These are phyloP conservation scores for Durotheca rogersii DNA, from an alignment of 495 filamentous ascomycete genomes.

Conservation along the genomic window DNA sequence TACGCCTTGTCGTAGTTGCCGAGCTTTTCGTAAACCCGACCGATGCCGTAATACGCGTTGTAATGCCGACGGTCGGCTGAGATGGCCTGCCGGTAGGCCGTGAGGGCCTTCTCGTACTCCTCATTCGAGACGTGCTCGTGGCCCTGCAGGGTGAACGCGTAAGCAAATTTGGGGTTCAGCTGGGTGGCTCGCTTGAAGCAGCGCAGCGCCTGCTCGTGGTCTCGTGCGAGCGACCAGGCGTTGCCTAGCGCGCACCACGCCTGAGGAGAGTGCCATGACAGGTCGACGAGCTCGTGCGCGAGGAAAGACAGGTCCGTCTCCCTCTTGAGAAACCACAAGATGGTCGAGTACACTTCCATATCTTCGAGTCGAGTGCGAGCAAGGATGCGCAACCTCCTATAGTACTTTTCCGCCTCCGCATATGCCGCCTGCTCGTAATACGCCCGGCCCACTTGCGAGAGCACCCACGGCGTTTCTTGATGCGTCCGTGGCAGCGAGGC, in stretches of 20 bases:
- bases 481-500: slow-evolving; percentile 68
- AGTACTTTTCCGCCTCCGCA: slow-evolving; percentile 79
- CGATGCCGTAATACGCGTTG: slow-evolving; percentile 96
- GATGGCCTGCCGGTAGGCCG: slow-evolving; percentile 79
- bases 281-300: slow-evolving; percentile 82
- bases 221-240: slow-evolving; percentile 89
- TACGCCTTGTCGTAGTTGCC: slow-evolving; percentile 90
- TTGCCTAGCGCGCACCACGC: slow-evolving; percentile 96
- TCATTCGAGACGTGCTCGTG: slow-evolving; percentile 97
- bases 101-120: slow-evolving; percentile 91
- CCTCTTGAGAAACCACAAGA: slow-evolving; percentile 93
- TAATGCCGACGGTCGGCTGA: slow-evolving; percentile 86
- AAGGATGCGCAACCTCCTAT: slow-evolving; percentile 69
- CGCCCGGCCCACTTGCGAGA: slow-evolving; percentile 83
- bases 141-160: slow-evolving; percentile 91
- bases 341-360: slow-evolving; percentile 96
- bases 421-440: slow-evolving; percentile 88
- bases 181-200: slow-evolving; percentile 96
- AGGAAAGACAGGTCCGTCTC: slow-evolving; percentile 90
- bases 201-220: slow-evolving; percentile 90
- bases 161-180: slow-evolving; percentile 85
- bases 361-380: slow-evolving; percentile 80
- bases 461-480: slow-evolving; percentile 92
- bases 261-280: slow-evolving; percentile 83
- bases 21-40: slow-evolving; percentile 88